These are phyloP conservation scores for Clonostachys chloroleuca DNA, from an alignment of 2,329 filamentous ascomycete genomes.

Conservation along the genomic window DNA sequence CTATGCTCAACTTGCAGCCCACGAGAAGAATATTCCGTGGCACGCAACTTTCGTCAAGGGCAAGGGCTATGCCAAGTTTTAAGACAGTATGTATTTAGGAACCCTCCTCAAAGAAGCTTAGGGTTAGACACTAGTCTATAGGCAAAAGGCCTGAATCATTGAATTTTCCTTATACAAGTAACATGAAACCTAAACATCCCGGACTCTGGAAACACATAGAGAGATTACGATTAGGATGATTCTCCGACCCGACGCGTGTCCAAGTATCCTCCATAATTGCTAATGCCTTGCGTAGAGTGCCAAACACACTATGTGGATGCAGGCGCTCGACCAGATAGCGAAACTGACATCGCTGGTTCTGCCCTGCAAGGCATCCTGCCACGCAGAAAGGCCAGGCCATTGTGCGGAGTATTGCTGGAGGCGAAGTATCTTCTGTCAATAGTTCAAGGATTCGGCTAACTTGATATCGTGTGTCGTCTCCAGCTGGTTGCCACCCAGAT, in stretches of 20 bases:
- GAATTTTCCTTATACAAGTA: too few relatives aligned
- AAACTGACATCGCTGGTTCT: neutral
- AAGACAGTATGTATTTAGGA: too few relatives aligned
- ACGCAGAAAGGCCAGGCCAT: neutral
- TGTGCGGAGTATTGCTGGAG: neutral
- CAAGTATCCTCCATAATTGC: neutral
- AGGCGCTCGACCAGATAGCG: neutral
- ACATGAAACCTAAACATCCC: too few relatives aligned
- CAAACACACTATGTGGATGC: neutral
- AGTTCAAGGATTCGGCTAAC: neutral
- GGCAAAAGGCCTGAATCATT: too few relatives aligned
- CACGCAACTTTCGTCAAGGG: slow-evolving; percentile 37
- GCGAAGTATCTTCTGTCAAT: neutral
- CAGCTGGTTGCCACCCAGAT: neutral
- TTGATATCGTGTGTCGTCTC: neutral
- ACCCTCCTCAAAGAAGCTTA: too few relatives aligned
- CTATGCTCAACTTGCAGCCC: slow-evolving; percentile 31
- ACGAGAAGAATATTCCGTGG: slow-evolving; percentile 36
- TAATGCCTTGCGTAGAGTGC: neutral
- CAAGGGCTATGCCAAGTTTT: slow-evolving; percentile 30
- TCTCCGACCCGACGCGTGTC: neutral
- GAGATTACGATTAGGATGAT: too few relatives aligned
- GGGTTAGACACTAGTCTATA: too few relatives aligned
- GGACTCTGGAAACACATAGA: too few relatives aligned
- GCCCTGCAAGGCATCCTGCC: neutral